These are phyloP conservation scores for Colletotrichum falcatum DNA, from an alignment of 2,329 filamentous ascomycete species.

Conservation along the genomic window DNA sequence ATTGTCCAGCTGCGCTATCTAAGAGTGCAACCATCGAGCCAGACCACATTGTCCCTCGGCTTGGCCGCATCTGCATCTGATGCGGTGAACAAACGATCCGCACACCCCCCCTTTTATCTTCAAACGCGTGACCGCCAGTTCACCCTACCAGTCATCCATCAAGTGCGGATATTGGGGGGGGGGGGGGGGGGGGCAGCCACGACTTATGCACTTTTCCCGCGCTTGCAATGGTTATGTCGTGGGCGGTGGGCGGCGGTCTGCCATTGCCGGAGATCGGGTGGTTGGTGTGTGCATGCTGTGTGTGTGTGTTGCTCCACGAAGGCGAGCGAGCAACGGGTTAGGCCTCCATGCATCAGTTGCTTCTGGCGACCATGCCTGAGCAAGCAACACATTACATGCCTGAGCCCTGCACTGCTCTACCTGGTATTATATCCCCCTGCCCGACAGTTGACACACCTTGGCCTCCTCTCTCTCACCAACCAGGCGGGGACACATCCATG, in stretches of 20 bases:
- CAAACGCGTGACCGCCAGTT: conserved; percentile 25
- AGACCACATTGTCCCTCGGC: conserved; percentile 28
- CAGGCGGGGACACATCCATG: too few species aligned
- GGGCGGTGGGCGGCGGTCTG: conserved; percentile 9
- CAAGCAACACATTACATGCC: conserved; percentile 31
- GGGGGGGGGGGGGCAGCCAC: too few species aligned
- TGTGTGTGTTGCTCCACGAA: neutral
- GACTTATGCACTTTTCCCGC: neutral
- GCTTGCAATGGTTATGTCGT: neutral
- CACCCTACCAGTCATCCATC: neutral
- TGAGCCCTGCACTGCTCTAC: neutral
- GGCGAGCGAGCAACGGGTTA: neutral
- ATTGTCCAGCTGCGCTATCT: too few species aligned
- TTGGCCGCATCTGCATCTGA: conserved; percentile 33
- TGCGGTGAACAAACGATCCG: conserved; percentile 35
- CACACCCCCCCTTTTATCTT: neutral
- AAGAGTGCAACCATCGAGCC: neutral
- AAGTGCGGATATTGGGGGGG: neutral
- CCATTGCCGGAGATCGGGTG: neutral
- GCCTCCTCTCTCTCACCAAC: too few species aligned
- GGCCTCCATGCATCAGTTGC: conserved; percentile 34
- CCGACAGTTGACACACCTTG: too few species aligned
- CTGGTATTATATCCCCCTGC: neutral
- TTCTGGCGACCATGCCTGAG: conserved; percentile 15
- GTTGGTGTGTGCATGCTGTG: neutral